Evolutionary conservation across 177 flowering plant species (phyloP), one percentile per base, ranked within the genome.

Genomic region (Vitis hybrid): DNA sequence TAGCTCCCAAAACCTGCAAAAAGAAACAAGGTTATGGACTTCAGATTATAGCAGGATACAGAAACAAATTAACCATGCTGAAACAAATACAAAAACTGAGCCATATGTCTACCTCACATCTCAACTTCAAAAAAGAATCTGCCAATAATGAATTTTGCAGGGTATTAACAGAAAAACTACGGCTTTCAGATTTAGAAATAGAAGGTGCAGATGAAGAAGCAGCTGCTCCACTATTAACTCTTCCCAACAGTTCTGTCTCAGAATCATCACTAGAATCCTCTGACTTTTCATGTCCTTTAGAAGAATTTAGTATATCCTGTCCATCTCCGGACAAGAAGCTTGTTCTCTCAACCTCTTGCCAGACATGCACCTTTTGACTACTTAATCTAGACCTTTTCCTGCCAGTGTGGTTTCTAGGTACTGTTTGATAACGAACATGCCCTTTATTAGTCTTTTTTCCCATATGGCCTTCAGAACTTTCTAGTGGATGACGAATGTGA

Each of bases 1-100:
- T 92, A 70, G 97, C 99, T 79, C 97, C 96, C 81, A 91, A 70
- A n/a, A 96, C 98, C 99, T 96, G 92, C 80, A 79, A 79, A 34
- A 80, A 21, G 14, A 75, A 75, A 79, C 65, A 57, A 58, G 60
- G 45, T 77, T 73, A 69, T 69, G 72, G 66, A 62, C 68, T 72
- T 76, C 57, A 67, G 66, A 65, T 30, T 54, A 71, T 48, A 78
- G 39, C 63, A 75, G 18, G 51, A 51, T 6, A 66, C 10, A 51
- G 67, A 54, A 39, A 7, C 45, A 58, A 19, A 18, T 9, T 23
- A 70, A 49, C 39, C 10, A 65, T 50, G 26, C 62, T 48, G 32
- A 26, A 55, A 2, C 26, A 69, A 59, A 34, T 15, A 69, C 5
- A 48, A 45, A 18, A 21, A 13, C 10, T 19, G n/a, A 63, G 57